These are phyloP conservation scores for Cutaneotrichosporon sp. DNA, from an alignment of 1,284 basidiomycete genomes.

Conservation along the genomic window DNA sequence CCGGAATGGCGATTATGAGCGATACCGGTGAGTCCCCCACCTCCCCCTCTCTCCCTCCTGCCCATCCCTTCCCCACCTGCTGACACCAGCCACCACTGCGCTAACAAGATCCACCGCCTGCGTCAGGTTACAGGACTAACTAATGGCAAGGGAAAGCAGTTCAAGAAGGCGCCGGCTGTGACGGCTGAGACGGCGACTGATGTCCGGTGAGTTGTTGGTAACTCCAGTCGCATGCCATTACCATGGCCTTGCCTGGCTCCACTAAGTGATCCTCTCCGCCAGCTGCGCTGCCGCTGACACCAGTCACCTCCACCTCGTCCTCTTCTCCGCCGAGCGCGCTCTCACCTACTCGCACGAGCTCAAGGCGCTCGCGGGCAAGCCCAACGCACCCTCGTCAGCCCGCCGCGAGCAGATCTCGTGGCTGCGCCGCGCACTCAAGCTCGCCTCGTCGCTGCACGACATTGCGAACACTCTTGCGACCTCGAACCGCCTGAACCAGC, in stretches of 20 bases:
- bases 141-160: slow-evolving; percentile 83
- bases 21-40: slow-evolving; percentile 65
- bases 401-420: slow-evolving; percentile 56
- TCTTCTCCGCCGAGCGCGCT: slow-evolving; percentile 88
- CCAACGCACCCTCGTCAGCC: slow-evolving; percentile 24
- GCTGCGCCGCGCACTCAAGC: slow-evolving; percentile 79
- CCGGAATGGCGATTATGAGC: slow-evolving; percentile 79
- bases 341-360: slow-evolving; percentile 87
- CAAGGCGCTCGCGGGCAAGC: slow-evolving; percentile 49
- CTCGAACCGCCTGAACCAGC: slow-evolving; percentile 27
- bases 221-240: no score
- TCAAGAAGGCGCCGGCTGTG: slow-evolving; percentile 73
- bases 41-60: not conserved
- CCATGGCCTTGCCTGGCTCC: no score
- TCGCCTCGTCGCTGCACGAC: slow-evolving; percentile 73
- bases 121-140: slow-evolving; percentile 79
- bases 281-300: slow-evolving; percentile 12
- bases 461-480: slow-evolving; percentile 64
- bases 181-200: slow-evolving; percentile 65
- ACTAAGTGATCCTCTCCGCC: not conserved
- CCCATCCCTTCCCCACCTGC: not conserved
- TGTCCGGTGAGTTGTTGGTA: slow-evolving; percentile 65
- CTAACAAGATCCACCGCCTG: slow-evolving; percentile 83
- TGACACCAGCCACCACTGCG: slow-evolving; percentile 73
- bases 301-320: slow-evolving; percentile 66